Percentiles rank a stretch among this genome's conserved stretches.
Evolutionary conservation across 2,329 filamentous ascomycete species (phyloP).

Genomic region (Trichocomaceae sp.): DNA sequence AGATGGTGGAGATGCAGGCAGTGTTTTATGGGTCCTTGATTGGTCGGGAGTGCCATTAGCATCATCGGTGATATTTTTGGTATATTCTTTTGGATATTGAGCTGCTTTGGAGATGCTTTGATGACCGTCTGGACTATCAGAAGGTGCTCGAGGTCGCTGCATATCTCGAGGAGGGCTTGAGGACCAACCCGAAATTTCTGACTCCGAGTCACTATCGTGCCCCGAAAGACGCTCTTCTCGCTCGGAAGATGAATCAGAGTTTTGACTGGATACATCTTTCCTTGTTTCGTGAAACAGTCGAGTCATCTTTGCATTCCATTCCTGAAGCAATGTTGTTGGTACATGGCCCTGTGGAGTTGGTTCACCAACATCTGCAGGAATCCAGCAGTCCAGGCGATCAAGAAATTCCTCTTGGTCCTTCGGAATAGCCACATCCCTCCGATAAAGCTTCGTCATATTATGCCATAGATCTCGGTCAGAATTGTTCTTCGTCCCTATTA

Average conservation of each 20-base stretch:
- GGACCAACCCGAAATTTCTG: conserved; percentile 15
- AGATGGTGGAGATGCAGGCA: neutral
- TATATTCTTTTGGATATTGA: neutral
- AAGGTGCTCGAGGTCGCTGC: conserved; percentile 4
- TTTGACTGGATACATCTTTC: conserved; percentile 6
- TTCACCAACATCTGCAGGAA: conserved; percentile 28
- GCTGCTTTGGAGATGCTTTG: neutral
- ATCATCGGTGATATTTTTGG: neutral
- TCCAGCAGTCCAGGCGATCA: conserved; percentile 36
- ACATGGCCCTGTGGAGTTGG: conserved; percentile 26
- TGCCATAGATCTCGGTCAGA: conserved; percentile 23
- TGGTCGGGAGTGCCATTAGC: neutral
- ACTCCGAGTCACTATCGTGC: conserved; percentile 14
- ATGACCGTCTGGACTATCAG: conserved; percentile 6
- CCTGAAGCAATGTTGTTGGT: conserved; percentile 27
- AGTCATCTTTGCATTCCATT: conserved; percentile 30
- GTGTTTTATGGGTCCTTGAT: neutral
- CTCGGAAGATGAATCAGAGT: neutral
- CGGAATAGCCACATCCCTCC: conserved; percentile 41
- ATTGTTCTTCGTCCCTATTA: conserved; percentile 4
- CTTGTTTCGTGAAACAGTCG: conserved; percentile 11
- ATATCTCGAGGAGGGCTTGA: conserved; percentile 13
- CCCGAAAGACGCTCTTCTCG: conserved; percentile 13
- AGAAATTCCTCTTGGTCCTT: conserved; percentile 47
- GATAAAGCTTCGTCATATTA: conserved; percentile 33